Conservation (phyloP, 305 asterid genomes). For the Solanum hybrid region DNA sequence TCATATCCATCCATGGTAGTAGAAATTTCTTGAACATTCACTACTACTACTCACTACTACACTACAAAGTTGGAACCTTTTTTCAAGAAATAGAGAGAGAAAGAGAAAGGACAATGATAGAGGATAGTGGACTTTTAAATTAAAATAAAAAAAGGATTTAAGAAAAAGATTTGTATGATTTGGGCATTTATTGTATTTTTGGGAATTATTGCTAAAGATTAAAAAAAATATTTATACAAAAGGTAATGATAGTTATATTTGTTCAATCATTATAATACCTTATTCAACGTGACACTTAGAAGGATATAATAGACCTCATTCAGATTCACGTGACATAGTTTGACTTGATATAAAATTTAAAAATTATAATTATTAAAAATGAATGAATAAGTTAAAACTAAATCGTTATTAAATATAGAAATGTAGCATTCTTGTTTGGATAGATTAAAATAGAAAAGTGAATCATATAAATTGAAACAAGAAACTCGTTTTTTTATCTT, state of each 20-base stretch:
- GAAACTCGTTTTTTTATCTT: neutral
- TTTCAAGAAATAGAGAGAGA: slow-evolving; percentile 1
- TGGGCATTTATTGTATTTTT: neutral
- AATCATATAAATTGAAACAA: neutral
- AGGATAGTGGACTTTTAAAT: slow-evolving; percentile 16
- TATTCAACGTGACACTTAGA: neutral
- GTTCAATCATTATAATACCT: slow-evolving; percentile 38
- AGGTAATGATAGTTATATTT: slow-evolving; percentile 45
- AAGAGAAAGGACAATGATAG: neutral
- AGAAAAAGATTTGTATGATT: neutral
- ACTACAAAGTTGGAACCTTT: neutral
- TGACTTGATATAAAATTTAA: neutral
- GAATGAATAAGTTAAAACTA: neutral
- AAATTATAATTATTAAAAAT: too few species aligned
- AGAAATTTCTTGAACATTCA: neutral
- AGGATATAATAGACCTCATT: neutral
- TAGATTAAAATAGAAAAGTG: too few species aligned
- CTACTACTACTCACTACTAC: neutral
- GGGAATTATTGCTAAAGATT: slow-evolving; percentile 25
- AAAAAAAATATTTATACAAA: slow-evolving; percentile 20
- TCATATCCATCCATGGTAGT: slow-evolving; percentile 62
- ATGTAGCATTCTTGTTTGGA: too few species aligned
- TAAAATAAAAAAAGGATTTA: neutral
- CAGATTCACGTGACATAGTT: neutral
- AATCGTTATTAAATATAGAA: too few species aligned